Percentiles rank a stretch among this genome's conserved stretches.
These are phyloP conservation scores for Eucalyptus shirleyi DNA, from an alignment of 345 rosid genomes.

Conservation along the genomic window DNA sequence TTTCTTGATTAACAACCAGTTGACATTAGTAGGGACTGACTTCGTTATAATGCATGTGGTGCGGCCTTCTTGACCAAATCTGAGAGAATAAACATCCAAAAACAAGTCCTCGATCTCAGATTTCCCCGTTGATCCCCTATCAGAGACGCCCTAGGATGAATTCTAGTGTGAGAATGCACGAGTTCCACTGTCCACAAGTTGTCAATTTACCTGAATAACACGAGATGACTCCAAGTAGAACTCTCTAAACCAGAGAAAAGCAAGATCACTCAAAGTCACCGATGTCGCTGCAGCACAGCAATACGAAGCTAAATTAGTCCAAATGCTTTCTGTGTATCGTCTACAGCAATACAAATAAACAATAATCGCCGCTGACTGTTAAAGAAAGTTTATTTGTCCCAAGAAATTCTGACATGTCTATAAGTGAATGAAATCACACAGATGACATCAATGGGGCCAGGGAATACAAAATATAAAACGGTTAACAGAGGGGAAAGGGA, in stretches of 20 bases:
- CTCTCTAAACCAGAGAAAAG: conserved; percentile 98
- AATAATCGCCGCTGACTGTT: background rate
- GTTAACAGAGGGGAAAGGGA: background rate
- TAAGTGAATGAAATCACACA: background rate
- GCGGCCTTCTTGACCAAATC: no score
- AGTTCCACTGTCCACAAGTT: background rate
- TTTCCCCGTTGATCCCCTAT: background rate
- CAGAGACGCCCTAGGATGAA: background rate
- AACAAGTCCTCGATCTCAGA: no score
- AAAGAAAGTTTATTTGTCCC: background rate
- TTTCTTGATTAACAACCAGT: no score
- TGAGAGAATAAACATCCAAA: no score
- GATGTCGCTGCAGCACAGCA: conserved; percentile 55
- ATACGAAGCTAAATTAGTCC: background rate
- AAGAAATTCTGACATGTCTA: background rate
- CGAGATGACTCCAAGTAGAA: conserved; percentile 98
- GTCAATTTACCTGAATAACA: conserved; percentile 74
- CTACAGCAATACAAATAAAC: background rate
- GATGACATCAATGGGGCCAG: background rate
- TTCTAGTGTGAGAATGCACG: background rate
- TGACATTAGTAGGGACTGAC: no score
- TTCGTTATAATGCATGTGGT: no score
- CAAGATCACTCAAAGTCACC: conserved; percentile 78
- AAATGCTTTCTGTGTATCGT: background rate
- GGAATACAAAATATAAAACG: background rate